Base-by-base conservation (phyloP, 108 stramenopile species). In the Cyclotella baltica region DNA sequence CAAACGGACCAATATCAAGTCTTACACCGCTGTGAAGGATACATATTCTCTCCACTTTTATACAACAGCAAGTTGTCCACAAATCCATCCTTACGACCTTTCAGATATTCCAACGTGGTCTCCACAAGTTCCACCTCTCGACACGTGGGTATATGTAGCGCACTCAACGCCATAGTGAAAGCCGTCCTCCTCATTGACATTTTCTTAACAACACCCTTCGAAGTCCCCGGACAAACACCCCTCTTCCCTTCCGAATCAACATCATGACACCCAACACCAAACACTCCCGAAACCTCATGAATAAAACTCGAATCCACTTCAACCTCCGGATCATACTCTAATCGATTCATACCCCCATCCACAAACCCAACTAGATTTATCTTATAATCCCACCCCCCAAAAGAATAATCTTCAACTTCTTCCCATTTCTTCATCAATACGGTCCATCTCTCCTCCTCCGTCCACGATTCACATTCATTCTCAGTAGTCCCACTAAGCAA, bases 391-490 rank as follows among this genome's bases (percentile, higher is more conserved):
- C 75, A 81, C 22, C 25, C 46, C 1, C 56, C 20, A 36, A 35
- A 19, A 31, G 23, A 43, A 46, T 76, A 82, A 11, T 50, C 38
- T 56, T 85, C 75, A 10, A 85, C 74, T 35, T 56, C 46, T 38
- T 58, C 52, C 75, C 80, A 85, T 18, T 85, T 75, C 25, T 67
- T 64, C 64, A 85, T 76, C 16, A 76, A 76, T 0, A 81, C 84
- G 55, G 46, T 69, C 84, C 84, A 85, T 19, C 53, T 53, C 66
- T 76, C 64, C 33, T 77, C 80, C 35, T 81, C 76, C 0, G 59
- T 57, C 38, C 53, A 29, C 4, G 62, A 11, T 18, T 63, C 34
- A 72, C 80, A 81, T 20, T 57, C 40, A 34, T 19, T 30, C 15
- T 81, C 59, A 23, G 75, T 56, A 0, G 3, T 57, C 0, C 27